Conservation (phyloP, 1,284 basidiomycete genomes). For the Tilletia indica region DNA sequence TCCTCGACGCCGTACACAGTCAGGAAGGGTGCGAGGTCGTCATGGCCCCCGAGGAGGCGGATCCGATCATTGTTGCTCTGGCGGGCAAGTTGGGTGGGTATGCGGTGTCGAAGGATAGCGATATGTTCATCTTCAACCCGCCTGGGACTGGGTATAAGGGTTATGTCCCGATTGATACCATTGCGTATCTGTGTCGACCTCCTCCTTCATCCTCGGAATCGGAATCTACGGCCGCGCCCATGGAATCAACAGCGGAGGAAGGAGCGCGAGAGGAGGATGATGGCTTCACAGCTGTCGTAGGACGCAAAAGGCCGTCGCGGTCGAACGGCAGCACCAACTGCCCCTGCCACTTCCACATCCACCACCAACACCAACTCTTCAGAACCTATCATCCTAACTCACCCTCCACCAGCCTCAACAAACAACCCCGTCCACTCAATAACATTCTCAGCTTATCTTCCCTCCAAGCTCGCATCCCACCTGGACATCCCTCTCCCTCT, state of each 20-base stretch:
- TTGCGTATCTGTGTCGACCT: slow-evolving; percentile 31
- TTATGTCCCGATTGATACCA: slow-evolving; percentile 41
- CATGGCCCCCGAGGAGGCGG: slow-evolving; percentile 42
- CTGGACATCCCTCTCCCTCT: slow-evolving; percentile 36
- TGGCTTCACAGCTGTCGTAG: slow-evolving; percentile 37
- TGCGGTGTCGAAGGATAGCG: slow-evolving; percentile 44
- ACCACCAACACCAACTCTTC: slow-evolving; percentile 20
- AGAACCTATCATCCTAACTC: background rate
- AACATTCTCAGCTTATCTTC: slow-evolving; percentile 35
- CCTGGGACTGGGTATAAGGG: slow-evolving; percentile 33
- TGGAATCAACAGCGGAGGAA: background rate
- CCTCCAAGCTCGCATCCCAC: slow-evolving; percentile 33
- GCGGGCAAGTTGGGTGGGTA: slow-evolving; percentile 36
- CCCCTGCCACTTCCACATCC: background rate
- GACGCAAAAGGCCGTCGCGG: slow-evolving; percentile 20
- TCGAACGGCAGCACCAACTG: background rate
- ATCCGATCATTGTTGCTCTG: slow-evolving; percentile 39
- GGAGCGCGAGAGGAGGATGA: slow-evolving; percentile 30
- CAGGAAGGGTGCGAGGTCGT: slow-evolving; percentile 27
- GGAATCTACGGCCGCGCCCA: too few relatives aligned
- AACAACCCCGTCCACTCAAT: slow-evolving; percentile 16
- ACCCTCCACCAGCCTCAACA: slow-evolving; percentile 9
- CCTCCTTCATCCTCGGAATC: too few relatives aligned
- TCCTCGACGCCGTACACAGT: slow-evolving; percentile 30
- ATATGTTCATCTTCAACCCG: slow-evolving; percentile 47